Percentiles rank a stretch among this genome's conserved stretches.
Evolutionary conservation across 2,329 filamentous ascomycete species (phyloP).

Genomic region (Colletotrichum sublineola): DNA sequence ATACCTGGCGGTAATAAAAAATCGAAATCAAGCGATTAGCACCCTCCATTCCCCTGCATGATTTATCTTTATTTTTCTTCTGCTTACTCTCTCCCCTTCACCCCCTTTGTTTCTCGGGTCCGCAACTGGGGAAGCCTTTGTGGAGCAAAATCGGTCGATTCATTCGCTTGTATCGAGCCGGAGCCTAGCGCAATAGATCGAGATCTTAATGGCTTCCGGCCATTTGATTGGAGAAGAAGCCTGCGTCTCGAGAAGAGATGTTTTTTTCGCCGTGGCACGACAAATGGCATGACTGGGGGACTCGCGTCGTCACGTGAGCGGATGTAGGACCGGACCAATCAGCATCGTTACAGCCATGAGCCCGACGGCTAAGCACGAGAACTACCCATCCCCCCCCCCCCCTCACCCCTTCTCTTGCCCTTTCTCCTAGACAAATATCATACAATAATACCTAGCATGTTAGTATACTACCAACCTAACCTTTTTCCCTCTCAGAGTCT

Average conservation of each 20-base stretch:
- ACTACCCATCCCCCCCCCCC: neutral
- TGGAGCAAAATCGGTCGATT: neutral
- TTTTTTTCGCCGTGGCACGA: slow-evolving; percentile 6
- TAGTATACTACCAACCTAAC: neutral
- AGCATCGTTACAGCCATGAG: neutral
- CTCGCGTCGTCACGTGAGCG: slow-evolving; percentile 20
- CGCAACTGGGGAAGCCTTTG: neutral
- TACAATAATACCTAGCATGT: neutral
- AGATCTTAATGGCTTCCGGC: neutral
- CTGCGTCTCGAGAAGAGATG: neutral
- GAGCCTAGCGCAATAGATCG: neutral
- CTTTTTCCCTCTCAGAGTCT: too few relatives aligned
- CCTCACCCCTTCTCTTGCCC: neutral
- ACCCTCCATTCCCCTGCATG: too few relatives aligned
- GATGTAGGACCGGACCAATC: slow-evolving; percentile 28
- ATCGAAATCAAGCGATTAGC: too few relatives aligned
- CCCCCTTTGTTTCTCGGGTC: neutral
- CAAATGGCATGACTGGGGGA: neutral
- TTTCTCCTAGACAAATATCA: too few relatives aligned
- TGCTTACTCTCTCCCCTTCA: neutral
- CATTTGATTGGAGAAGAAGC: slow-evolving; percentile 6
- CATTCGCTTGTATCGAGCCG: neutral
- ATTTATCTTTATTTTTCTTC: too few relatives aligned
- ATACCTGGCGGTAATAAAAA: too few relatives aligned
- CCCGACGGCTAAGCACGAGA: neutral